Base-by-base conservation (phyloP, 441 rosid genomes). In the Populus trichocarpa region DNA sequence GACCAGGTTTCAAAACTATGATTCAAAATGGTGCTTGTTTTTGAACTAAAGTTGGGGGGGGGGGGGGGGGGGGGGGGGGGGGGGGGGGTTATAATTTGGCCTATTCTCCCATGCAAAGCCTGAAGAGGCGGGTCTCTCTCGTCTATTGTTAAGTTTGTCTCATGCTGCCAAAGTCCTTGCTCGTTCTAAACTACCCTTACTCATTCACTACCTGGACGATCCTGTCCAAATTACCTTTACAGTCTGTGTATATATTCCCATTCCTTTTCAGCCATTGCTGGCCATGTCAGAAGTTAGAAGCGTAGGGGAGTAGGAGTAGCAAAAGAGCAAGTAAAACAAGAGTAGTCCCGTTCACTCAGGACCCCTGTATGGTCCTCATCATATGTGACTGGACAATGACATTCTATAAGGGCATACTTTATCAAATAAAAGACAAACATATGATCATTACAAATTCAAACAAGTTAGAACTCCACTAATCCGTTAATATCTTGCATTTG, bases 161-260 rank as follows among this genome's bases (percentile, higher is more conserved):
- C 32, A 68, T 20, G 72, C 46, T 18, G 57, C 23, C 36, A 0
- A 38, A 23, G 61, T 71, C 25, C 64, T 33, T 57, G 30, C 53
- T 33, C 13, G 68, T 46, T 66, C 78, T 68, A 63, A 70, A 63
- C 22, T 38, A 40, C 65, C 79, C 75, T 77, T 10, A 4, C 2
- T 10, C 25, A 13, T 28, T 11, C 6, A 64, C 5, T n/a, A 5
- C 4, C 22, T 28, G 23, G 57, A 65, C 80, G 66, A 66, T 66
- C 46, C 73, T 42, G n/a, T 33, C 75, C 75, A 8, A 20, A 22
- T 64, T 20, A 7, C 5, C 38, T 33, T 4, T 46, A 2, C 22
- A 5, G 16, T 36, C 40, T 3, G 50, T 40, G 50, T 63, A 1
- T n/a, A n/a, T 35, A 36, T 64, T 12, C 28, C 28, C 4, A 10